Evolutionary conservation across 2,329 filamentous ascomycete genomes (phyloP).

Genomic region (Elsinoe necatrix): DNA sequence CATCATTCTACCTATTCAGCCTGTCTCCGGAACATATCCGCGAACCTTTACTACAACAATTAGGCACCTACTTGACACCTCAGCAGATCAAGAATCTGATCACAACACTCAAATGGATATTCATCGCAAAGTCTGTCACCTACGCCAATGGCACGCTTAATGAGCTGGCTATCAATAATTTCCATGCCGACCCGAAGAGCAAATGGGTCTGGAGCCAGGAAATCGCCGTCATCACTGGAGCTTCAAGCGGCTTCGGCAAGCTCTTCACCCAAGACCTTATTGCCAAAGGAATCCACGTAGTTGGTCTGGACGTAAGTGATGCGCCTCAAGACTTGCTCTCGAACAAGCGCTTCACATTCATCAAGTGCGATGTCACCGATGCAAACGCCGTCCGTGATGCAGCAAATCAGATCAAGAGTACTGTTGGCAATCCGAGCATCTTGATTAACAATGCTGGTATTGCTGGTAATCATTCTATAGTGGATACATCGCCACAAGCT

Average conservation of each 20-base stretch:
- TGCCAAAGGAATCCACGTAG: slow-evolving; percentile 31
- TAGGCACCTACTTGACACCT: slow-evolving; percentile 24
- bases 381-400: slow-evolving; percentile 38
- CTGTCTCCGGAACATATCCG: slow-evolving; percentile 24
- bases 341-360: slow-evolving; percentile 30
- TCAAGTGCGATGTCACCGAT: slow-evolving; percentile 42
- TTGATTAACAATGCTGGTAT: slow-evolving; percentile 46
- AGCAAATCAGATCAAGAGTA: slow-evolving; percentile 32
- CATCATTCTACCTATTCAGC: slow-evolving; percentile 22
- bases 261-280: slow-evolving; percentile 30
- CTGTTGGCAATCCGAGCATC: slow-evolving; percentile 39
- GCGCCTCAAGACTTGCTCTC: slow-evolving; percentile 28
- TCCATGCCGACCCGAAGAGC: slow-evolving; percentile 30
- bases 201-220: slow-evolving; percentile 32
- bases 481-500: slow-evolving; percentile 37
- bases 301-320: slow-evolving; percentile 32
- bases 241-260: slow-evolving; percentile 32
- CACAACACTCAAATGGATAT: slow-evolving; percentile 26
- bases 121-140: slow-evolving; percentile 25
- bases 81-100: slow-evolving; percentile 23
- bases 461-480: slow-evolving; percentile 38
- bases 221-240: slow-evolving; percentile 31
- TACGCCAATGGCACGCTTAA: slow-evolving; percentile 25
- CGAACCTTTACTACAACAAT: slow-evolving; percentile 24
- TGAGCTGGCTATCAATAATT: slow-evolving; percentile 30